Percentiles rank a stretch among this genome's conserved stretches.
Conservation (phyloP, 495 filamentous ascomycete species). For the Delitschia confertaspora region DNA sequence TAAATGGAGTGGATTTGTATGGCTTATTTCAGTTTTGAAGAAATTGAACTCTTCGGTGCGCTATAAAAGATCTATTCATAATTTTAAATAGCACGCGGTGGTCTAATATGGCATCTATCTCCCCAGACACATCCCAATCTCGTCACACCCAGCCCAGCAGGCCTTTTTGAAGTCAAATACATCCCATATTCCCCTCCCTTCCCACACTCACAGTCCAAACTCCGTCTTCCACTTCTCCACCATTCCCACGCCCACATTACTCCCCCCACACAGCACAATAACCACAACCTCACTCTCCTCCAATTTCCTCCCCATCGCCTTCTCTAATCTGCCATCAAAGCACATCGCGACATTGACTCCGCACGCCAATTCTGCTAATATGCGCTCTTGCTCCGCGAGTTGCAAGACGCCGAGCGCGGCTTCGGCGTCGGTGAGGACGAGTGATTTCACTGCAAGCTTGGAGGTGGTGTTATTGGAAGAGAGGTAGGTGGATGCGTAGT, state of each 20-base stretch:
- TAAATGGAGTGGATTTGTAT: too few species aligned
- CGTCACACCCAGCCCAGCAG: too few species aligned
- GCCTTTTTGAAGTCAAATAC: too few species aligned
- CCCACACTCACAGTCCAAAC: slow-evolving; percentile 38
- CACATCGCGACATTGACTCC: slow-evolving; percentile 56
- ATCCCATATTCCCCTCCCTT: slow-evolving; percentile 12
- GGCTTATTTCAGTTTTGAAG: too few species aligned
- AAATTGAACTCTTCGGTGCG: too few species aligned
- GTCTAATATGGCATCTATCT: too few species aligned
- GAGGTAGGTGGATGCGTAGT: slow-evolving; percentile 50
- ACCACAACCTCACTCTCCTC: slow-evolving; percentile 61
- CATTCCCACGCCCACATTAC: slow-evolving; percentile 60
- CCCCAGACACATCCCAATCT: too few species aligned
- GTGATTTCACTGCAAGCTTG: slow-evolving; percentile 59
- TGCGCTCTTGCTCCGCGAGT: slow-evolving; percentile 72
- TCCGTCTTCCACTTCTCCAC: slow-evolving; percentile 53
- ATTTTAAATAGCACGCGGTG: too few species aligned
- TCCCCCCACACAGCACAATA: slow-evolving; percentile 79
- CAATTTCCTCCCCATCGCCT: slow-evolving; percentile 50
- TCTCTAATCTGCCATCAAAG: slow-evolving; percentile 51
- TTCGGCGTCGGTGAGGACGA: slow-evolving; percentile 68
- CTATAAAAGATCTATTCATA: too few species aligned
- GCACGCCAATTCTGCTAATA: slow-evolving; percentile 75
- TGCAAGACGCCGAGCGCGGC: slow-evolving; percentile 66
- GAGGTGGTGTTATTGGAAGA: too few species aligned